Base-by-base conservation (phyloP, 129 eudicot species). In the Flaveria linearis region DNA sequence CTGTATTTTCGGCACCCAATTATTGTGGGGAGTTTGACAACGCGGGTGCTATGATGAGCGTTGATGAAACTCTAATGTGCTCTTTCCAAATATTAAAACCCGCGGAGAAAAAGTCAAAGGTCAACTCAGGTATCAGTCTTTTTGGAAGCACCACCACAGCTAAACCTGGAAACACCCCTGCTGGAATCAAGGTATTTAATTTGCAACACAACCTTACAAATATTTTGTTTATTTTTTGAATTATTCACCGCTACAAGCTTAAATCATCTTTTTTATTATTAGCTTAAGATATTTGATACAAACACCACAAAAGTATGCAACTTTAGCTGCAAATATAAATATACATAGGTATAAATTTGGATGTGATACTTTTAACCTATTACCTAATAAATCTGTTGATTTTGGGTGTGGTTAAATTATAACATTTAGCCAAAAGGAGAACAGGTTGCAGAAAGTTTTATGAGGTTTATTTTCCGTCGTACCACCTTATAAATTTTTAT, bases 21-120 rank as follows among this genome's bases (percentile, higher is more conserved):
- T 86, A 86, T 77, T 86, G 90, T 80, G 90, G 90, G 79, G 90
- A 86, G 28, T 86, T 86, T 71, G 90, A 86, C 76, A 86, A 86
- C 66, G 90, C 90, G 50, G 90, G 90, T 73, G 90, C 90, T 23
- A 86, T 86, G 90, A 86, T 86, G 90, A 86, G 90, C 18, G 90
- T 86, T 12, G 90, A 86, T 81, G 90, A 86, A 22, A 77, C 89
- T 53, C 76, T 89, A 62, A 85, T 89, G 96, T 89, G 96, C 68
- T 86, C 96, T 30, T 89, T 89, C 62, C 91, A 89, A 81, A 89
- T 89, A 63, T 64, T 89, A 68, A 89, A 89, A 75, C 96, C 96
- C 22, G 96, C 96, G 3, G 96, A 87, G 73, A 89, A 87, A 82
- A 89, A 89, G 82, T 80, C 83, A 55, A 89, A 87, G 72, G 83